Percentiles rank a stretch among this genome's conserved stretches.
Evolutionary conservation across 2,329 filamentous ascomycete genomes (phyloP).

Genomic region (Diaporthe amygdali): DNA sequence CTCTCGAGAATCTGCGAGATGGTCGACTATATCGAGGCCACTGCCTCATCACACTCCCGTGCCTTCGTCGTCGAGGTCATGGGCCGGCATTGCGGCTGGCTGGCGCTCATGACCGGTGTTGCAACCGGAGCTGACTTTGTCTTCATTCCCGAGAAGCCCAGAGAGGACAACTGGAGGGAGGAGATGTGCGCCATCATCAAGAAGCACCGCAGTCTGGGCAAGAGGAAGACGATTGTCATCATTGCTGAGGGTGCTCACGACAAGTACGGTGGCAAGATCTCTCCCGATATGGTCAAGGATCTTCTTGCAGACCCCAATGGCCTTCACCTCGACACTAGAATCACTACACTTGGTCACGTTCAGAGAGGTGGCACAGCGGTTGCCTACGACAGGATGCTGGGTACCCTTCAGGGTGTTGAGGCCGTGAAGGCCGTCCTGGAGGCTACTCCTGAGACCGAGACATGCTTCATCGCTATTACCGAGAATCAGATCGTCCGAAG

Average conservation of each 20-base stretch:
- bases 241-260: conserved; percentile 95
- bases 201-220: conserved; percentile 85
- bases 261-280: conserved; percentile 81
- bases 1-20: conserved; percentile 92
- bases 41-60: conserved; percentile 89
- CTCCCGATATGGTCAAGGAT: conserved; percentile 80
- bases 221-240: conserved; percentile 97
- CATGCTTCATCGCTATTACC: conserved; percentile 93
- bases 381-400: conserved; percentile 92
- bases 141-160: conserved; percentile 95
- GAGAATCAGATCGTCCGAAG: conserved; percentile 98
- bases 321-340: conserved; percentile 85
- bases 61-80: conserved; percentile 99
- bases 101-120: conserved; percentile 94
- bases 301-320: conserved; percentile 80
- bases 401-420: conserved; percentile 91
- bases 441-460: conserved; percentile 85
- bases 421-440: conserved; percentile 91
- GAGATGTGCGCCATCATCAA: conserved; percentile 83
- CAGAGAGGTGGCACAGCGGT: conserved; percentile 92
- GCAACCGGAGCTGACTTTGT: conserved; percentile 95
- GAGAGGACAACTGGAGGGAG: conserved; percentile 83
- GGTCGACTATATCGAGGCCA: conserved; percentile 96
- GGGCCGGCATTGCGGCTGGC: conserved; percentile 97
- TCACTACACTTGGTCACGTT: conserved; percentile 96